Evolutionary conservation across 2,329 filamentous ascomycete species (phyloP).

Genomic region (Biscogniauxia marginata): DNA sequence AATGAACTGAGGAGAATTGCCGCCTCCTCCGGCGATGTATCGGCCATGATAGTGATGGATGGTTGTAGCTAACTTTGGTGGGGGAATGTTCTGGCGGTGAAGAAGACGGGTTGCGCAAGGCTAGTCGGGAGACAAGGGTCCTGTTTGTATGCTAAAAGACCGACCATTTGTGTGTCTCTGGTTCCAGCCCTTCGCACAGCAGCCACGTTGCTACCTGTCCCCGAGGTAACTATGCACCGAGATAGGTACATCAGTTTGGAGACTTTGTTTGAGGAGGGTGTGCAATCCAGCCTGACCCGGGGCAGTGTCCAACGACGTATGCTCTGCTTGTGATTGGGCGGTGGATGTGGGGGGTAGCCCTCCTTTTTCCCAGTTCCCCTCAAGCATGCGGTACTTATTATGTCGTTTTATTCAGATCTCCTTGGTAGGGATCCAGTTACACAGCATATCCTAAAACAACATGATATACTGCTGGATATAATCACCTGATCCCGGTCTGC

Average conservation of each 20-base stretch:
- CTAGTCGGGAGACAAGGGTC: too few relatives aligned
- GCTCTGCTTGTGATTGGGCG: neutral
- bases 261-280: neutral
- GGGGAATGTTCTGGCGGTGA: too few relatives aligned
- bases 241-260: too few relatives aligned
- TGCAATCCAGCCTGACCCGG: too few relatives aligned
- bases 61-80: too few relatives aligned
- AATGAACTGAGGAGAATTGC: neutral
- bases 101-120: neutral
- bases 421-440: neutral
- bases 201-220: too few relatives aligned
- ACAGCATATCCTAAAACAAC: neutral
- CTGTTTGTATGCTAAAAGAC: too few relatives aligned
- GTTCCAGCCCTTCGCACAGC: too few relatives aligned
- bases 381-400: neutral
- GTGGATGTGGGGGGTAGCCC: neutral
- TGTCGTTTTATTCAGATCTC: neutral
- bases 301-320: neutral
- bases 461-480: neutral
- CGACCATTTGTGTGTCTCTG: too few relatives aligned
- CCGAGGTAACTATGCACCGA: too few relatives aligned
- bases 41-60: neutral
- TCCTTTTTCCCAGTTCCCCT: neutral
- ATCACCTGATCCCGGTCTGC: neutral
- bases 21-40: neutral